Percentiles rank a stretch among this genome's conserved stretches.
phyloP scores from a whole-genome alignment of 176 grass and related monocot genomes.

The Olyra latifolia region DNA sequence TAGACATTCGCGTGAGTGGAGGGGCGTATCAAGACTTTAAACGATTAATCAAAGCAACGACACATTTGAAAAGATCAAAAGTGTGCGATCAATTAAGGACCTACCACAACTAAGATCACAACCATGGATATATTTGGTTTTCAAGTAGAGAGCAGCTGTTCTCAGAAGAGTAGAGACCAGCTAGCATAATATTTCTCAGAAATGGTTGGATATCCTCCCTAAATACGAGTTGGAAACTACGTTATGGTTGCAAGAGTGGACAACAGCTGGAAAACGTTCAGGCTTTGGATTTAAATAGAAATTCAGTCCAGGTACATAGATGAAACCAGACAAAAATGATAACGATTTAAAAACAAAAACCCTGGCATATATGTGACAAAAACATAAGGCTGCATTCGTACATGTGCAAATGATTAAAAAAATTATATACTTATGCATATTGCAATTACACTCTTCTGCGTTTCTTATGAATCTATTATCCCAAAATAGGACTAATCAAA shows the following conservation, averaged over 20 bases:
- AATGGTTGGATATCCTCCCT: constrained; percentile 16
- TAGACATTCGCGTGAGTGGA: neutral
- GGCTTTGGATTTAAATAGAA: neutral
- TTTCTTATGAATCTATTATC: too few species aligned
- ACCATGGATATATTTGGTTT: neutral
- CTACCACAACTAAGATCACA: neutral
- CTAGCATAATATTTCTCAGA: constrained; percentile 19
- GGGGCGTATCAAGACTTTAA: neutral
- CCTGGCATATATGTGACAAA: neutral
- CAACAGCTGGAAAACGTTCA: neutral
- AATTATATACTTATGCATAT: neutral
- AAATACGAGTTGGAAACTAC: constrained; percentile 10
- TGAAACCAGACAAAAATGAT: constrained; percentile 1
- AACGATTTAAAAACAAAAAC: neutral
- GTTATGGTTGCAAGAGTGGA: constrained; percentile 3
- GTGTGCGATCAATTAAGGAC: neutral
- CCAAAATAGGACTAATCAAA: neutral
- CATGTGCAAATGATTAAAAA: neutral
- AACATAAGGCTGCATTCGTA: neutral
- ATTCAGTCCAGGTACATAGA: neutral
- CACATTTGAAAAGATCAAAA: constrained; percentile 23
- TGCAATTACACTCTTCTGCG: neutral
- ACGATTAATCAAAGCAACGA: neutral
- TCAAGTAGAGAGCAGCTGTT: neutral
- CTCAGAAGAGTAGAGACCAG: neutral